Percentiles rank a stretch among this genome's conserved stretches.
Conservation (phyloP, 257 asterid species). For the Schizonepeta tenuifolia region DNA sequence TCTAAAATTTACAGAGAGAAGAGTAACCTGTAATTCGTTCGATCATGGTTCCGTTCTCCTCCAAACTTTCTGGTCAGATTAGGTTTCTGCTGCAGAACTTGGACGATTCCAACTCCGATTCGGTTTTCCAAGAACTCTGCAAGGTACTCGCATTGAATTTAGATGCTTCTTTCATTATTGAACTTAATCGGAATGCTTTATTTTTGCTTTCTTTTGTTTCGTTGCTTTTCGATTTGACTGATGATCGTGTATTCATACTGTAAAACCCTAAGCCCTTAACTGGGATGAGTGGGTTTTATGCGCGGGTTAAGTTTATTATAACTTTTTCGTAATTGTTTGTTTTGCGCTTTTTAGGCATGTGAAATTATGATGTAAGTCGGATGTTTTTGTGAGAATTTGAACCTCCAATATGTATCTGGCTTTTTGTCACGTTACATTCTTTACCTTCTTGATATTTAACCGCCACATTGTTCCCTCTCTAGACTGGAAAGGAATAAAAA, state of each 20-base stretch:
- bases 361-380: background rate
- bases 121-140: slow-evolving; percentile 69
- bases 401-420: background rate
- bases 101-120: slow-evolving; percentile 78
- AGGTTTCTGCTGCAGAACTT: slow-evolving; percentile 71
- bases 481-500: too few relatives aligned
- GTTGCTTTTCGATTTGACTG: background rate
- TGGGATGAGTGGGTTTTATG: slow-evolving; percentile 7
- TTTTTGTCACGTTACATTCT: background rate
- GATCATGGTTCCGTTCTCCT: slow-evolving; percentile 69
- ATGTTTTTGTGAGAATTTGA: background rate
- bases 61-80: slow-evolving; percentile 64
- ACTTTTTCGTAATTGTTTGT: slow-evolving; percentile 8
- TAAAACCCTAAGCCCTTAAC: slow-evolving; percentile 23
- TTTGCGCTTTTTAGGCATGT: slow-evolving; percentile 18
- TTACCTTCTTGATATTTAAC: background rate
- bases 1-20: background rate
- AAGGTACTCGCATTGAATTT: slow-evolving; percentile 47
- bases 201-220: background rate
- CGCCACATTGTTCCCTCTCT: background rate
- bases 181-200: background rate
- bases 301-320: slow-evolving; percentile 2
- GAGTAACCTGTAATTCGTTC: slow-evolving; percentile 19
- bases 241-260: slow-evolving; percentile 27
- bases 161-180: background rate